Evolutionary conservation across 768 basidiomycete genomes (phyloP), one percentile per base, ranked within the genome.

Genomic region (Sarcodon aspratus): DNA sequence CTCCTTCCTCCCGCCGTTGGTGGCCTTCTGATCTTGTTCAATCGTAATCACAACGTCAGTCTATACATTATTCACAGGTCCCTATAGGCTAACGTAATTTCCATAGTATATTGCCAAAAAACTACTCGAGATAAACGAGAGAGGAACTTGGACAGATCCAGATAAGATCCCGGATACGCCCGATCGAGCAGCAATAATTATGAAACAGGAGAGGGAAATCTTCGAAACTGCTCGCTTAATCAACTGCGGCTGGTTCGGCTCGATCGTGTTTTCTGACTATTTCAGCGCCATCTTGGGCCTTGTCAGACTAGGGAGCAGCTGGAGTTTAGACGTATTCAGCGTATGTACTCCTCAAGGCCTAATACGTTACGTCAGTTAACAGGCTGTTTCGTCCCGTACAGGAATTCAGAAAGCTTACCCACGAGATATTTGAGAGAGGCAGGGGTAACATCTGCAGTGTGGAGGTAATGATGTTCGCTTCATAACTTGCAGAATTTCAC

Each of bases 41-140:
- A 73, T 58, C 75, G 89, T n/a, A 92, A 92, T 52, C 89, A 92
- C 59, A 92, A 88, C 57, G 88, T 89, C 54, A 53, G 81, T 64
- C 10, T 13, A 32, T 48, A 37, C 45, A 47, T 1, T 40, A 46
- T 7, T 47, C 43, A 31, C 15, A n/a, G 1, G 6, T 3, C 32
- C 13, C 38, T 35, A 38, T 33, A 11, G 13, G 17, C 13, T 9
- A 5, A 17, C n/a, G 44, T 44, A 6, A 3, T 15, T n/a, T 10
- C 11, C 15, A 37, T 52, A 93, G 86, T 88, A 85, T 62, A 89
- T 91, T 47, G 87, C 85, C 9, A 69, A 70, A 49, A 87, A 81
- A 56, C 66, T 92, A 2, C 69, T 85, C 47, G 81, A 88, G 58
- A 81, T 92, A 54, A 92, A 92, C 56, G 89, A 92, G 59, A 73